Evolutionary conservation across 495 filamentous ascomycete genomes (phyloP).

Genomic region (Cairneyella variabilis): DNA sequence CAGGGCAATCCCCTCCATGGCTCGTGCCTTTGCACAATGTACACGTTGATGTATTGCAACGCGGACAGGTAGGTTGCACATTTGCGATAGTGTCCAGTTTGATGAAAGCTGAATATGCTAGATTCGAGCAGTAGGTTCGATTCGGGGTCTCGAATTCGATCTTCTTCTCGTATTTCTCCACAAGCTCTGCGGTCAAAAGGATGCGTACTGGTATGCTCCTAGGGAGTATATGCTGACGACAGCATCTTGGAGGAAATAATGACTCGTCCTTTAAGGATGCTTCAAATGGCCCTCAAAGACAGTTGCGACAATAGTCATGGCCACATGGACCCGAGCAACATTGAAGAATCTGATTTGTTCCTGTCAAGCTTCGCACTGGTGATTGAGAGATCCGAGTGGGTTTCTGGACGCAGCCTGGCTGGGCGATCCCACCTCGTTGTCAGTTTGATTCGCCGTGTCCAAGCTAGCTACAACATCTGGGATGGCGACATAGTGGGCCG

Average conservation of each 20-base stretch:
- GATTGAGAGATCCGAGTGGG: background rate
- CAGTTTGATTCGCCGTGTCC: background rate
- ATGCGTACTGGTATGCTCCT: conserved; percentile 13
- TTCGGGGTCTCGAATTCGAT: conserved; percentile 26
- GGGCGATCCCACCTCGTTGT: conserved; percentile 13
- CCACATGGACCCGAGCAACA: conserved; percentile 12
- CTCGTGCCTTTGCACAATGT: conserved; percentile 33
- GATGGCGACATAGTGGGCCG: conserved; percentile 18
- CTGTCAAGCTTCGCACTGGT: conserved; percentile 15
- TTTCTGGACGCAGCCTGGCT: conserved; percentile 1
- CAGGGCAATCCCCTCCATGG: conserved; percentile 21
- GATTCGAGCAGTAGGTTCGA: conserved; percentile 27
- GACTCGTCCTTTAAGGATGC: conserved; percentile 18
- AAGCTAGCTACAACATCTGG: background rate
- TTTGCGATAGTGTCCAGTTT: conserved; percentile 5
- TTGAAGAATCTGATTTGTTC: conserved; percentile 14
- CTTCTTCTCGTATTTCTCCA: conserved; percentile 24
- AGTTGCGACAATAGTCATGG: conserved; percentile 22
- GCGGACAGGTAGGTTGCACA: conserved; percentile 30
- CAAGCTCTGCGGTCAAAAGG: conserved; percentile 12
- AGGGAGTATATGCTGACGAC: conserved; percentile 6
- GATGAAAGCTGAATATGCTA: conserved; percentile 24
- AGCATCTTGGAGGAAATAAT: conserved; percentile 21
- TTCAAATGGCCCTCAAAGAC: conserved; percentile 16
- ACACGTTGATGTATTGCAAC: conserved; percentile 35